Percentiles rank a stretch among this genome's conserved stretches.
Conservation (phyloP, 352 stramenopile species). For the Halophytophthora batemanensis region DNA sequence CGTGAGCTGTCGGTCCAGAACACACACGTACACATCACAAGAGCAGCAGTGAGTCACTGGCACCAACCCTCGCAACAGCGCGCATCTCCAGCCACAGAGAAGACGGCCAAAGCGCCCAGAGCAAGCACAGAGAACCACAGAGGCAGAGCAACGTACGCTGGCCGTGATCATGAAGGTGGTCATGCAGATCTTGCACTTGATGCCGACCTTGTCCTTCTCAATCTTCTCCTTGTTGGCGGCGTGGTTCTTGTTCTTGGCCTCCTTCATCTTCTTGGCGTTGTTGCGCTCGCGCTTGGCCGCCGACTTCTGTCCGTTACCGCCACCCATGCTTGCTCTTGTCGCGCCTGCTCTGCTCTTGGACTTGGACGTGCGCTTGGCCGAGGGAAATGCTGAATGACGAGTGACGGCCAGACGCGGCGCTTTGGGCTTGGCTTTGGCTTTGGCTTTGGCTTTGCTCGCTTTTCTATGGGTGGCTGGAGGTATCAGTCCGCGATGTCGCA, state of each 20-base stretch:
- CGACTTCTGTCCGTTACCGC: conserved; percentile 83
- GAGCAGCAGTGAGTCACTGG: too few relatives aligned
- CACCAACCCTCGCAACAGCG: too few relatives aligned
- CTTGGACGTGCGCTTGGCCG: not conserved
- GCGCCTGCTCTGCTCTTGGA: conserved; percentile 1
- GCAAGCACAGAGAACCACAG: conserved; percentile 2
- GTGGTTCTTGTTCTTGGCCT: conserved; percentile 77
- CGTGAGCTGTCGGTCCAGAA: conserved; percentile 27
- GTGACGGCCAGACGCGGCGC: too few relatives aligned
- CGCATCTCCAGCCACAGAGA: not conserved
- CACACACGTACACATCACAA: too few relatives aligned
- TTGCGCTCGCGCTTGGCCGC: conserved; percentile 77
- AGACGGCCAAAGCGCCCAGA: not conserved
- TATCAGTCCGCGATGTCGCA: too few relatives aligned
- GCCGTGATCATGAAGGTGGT: conserved; percentile 86
- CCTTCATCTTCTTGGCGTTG: conserved; percentile 86
- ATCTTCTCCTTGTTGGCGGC: conserved; percentile 83
- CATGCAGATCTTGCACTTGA: conserved; percentile 90
- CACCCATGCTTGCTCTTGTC: conserved; percentile 52
- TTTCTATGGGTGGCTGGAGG: too few relatives aligned
- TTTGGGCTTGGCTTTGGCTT: too few relatives aligned
- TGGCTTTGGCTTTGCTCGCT: too few relatives aligned
- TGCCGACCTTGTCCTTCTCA: conserved; percentile 63
- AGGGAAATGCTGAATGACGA: too few relatives aligned
- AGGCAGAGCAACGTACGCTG: conserved; percentile 40